Evolutionary conservation across 2,329 filamentous ascomycete genomes (phyloP).

Genomic region (Neocucurbitaria cava): DNA sequence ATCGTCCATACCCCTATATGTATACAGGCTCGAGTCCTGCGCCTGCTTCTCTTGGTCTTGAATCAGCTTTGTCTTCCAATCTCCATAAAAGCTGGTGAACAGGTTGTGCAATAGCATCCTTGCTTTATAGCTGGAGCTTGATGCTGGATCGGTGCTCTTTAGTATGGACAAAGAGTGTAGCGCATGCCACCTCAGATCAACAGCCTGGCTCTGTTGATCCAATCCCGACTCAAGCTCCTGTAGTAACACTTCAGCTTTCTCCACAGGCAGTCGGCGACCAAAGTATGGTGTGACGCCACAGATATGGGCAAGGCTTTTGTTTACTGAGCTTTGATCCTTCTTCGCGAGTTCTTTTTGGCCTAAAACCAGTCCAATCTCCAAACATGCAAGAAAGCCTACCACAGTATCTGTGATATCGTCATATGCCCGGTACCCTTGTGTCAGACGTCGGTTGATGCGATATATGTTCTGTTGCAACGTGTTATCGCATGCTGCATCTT

Average conservation of each 20-base stretch:
- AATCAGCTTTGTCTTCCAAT: slow-evolving; percentile 81
- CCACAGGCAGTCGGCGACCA: slow-evolving; percentile 20
- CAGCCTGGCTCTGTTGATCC: slow-evolving; percentile 21
- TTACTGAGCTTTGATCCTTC: slow-evolving; percentile 15
- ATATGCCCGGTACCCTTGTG: slow-evolving; percentile 75
- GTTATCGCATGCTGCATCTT: slow-evolving; percentile 38
- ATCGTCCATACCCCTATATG: slow-evolving; percentile 80
- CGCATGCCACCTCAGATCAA: slow-evolving; percentile 48
- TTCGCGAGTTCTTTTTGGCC: slow-evolving; percentile 29
- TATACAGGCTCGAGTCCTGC: slow-evolving; percentile 78
- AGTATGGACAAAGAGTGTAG: slow-evolving; percentile 35
- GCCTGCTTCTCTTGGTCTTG: slow-evolving; percentile 78
- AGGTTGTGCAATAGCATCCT: slow-evolving; percentile 65
- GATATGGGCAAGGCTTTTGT: slow-evolving; percentile 34
- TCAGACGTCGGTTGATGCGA: slow-evolving; percentile 74
- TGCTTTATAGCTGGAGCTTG: slow-evolving; percentile 13
- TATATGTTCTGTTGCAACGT: slow-evolving; percentile 64
- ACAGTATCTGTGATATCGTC: slow-evolving; percentile 83
- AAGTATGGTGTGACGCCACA: slow-evolving; percentile 43
- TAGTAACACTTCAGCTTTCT: slow-evolving; percentile 25
- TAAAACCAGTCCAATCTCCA: slow-evolving; percentile 77
- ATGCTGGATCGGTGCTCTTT: slow-evolving; percentile 29
- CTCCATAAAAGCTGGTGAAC: slow-evolving; percentile 75
- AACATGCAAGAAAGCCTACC: slow-evolving; percentile 77
- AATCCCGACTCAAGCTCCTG: slow-evolving; percentile 28